phyloP scores from a whole-genome alignment of 2,329 filamentous ascomycete species.

The Diplocarpon rosae region DNA sequence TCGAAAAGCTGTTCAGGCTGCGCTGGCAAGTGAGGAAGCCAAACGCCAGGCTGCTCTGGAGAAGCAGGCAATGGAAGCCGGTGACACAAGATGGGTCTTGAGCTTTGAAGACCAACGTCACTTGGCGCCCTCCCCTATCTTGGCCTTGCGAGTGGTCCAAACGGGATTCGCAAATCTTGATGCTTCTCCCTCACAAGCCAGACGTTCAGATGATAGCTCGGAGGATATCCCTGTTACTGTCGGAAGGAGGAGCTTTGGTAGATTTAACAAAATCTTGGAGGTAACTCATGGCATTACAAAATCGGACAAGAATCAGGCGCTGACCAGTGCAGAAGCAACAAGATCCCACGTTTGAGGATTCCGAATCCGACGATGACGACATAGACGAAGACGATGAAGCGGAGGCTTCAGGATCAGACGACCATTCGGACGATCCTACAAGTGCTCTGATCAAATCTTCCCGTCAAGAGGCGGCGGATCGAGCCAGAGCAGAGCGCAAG shows the following conservation, averaged over 20 bases:
- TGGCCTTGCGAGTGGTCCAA: conserved; percentile 46
- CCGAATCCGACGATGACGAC: conserved; percentile 28
- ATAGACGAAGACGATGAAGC: conserved; percentile 25
- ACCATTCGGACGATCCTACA: conserved; percentile 32
- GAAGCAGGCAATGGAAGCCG: conserved; percentile 47
- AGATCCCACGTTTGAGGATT: conserved; percentile 27
- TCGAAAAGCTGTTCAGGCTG: conserved; percentile 49
- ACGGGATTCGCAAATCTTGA: conserved; percentile 45
- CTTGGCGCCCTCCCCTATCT: conserved; percentile 26
- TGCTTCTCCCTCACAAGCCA: conserved; percentile 13
- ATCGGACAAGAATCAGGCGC: neutral
- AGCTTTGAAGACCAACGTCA: conserved; percentile 36
- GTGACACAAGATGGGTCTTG: conserved; percentile 68
- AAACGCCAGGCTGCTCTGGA: conserved; percentile 51
- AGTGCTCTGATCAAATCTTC: conserved; percentile 34
- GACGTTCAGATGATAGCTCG: conserved; percentile 19
- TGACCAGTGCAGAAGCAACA: conserved; percentile 28
- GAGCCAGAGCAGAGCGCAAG: conserved; percentile 33
- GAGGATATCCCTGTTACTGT: conserved; percentile 27
- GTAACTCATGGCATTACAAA: conserved; percentile 11
- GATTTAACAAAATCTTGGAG: conserved; percentile 32
- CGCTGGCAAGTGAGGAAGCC: conserved; percentile 55
- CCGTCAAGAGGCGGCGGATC: conserved; percentile 33
- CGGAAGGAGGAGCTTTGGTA: conserved; percentile 40
- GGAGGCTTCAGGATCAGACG: conserved; percentile 22